These are phyloP conservation scores for Volvox africanus DNA, from an alignment of 139 green algal genomes.

Conservation along the genomic window DNA sequence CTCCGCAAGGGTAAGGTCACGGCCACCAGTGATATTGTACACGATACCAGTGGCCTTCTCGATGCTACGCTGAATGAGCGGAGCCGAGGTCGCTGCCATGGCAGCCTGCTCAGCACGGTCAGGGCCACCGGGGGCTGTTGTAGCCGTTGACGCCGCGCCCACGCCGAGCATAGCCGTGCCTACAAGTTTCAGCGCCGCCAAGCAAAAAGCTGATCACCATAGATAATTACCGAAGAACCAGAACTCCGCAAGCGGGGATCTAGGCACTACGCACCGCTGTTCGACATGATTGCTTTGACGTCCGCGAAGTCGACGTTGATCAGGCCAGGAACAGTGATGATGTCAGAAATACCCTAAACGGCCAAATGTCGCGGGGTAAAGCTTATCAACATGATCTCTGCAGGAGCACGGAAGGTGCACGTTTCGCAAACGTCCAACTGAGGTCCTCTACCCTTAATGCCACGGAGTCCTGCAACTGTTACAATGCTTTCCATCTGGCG, in stretches of 20 bases:
- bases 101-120: slow-evolving; percentile 82
- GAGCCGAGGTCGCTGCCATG: slow-evolving; percentile 86
- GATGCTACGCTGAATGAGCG: slow-evolving; percentile 96
- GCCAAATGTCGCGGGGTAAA: no score
- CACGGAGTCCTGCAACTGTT: no score
- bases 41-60: slow-evolving; percentile 94
- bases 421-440: no score
- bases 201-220: not conserved
- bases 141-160: slow-evolving; percentile 62
- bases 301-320: slow-evolving; percentile 99
- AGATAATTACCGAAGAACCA: no score
- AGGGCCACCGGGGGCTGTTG: slow-evolving; percentile 56
- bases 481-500: no score
- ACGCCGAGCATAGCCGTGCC: slow-evolving; percentile 95
- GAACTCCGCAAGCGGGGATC: no score
- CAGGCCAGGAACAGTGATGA: slow-evolving; percentile 97
- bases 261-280: slow-evolving; percentile 68
- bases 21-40: slow-evolving; percentile 97
- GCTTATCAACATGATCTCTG: no score
- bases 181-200: not conserved
- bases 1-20: slow-evolving; percentile 92
- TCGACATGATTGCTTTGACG: slow-evolving; percentile 96
- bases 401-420: no score
- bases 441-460: no score
- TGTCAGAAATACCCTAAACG: slow-evolving; percentile 96